Percentiles rank a stretch among this genome's conserved stretches.
Conservation (phyloP, 495 filamentous ascomycete species). For the Neurospora sp. region DNA sequence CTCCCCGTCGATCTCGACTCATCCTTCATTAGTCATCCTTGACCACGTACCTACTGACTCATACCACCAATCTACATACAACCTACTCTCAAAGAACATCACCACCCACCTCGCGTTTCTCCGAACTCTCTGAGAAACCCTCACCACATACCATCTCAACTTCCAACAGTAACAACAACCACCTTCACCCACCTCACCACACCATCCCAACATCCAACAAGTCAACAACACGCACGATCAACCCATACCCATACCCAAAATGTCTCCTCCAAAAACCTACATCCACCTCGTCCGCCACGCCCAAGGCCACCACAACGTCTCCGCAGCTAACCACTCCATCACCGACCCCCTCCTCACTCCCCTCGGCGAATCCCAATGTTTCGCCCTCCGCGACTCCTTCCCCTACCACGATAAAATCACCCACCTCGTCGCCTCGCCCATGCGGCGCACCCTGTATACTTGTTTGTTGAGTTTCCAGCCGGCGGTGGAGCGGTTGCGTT, state of each 20-base stretch:
- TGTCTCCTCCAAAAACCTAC: slow-evolving; percentile 17
- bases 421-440: slow-evolving; percentile 69
- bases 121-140: neutral
- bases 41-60: neutral
- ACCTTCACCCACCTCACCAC: neutral
- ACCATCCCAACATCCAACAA: too few relatives aligned
- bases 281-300: slow-evolving; percentile 47
- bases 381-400: slow-evolving; percentile 48
- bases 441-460: slow-evolving; percentile 77
- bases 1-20: neutral
- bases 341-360: slow-evolving; percentile 71
- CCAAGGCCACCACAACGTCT: slow-evolving; percentile 75
- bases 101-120: neutral
- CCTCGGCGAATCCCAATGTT: slow-evolving; percentile 68
- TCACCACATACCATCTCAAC: neutral
- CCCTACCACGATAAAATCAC: slow-evolving; percentile 54
- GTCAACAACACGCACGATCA: too few relatives aligned
- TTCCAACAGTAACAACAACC: neutral
- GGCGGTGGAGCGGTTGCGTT: slow-evolving; percentile 20
- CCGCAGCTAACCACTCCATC: slow-evolving; percentile 56
- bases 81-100: neutral
- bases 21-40: neutral
- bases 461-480: slow-evolving; percentile 60
- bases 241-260: neutral
- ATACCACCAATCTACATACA: neutral